Percentiles rank a stretch among this genome's conserved stretches.
Conservation (phyloP, 371 early-diverging fungal species). For the Mucor velutinosus region DNA sequence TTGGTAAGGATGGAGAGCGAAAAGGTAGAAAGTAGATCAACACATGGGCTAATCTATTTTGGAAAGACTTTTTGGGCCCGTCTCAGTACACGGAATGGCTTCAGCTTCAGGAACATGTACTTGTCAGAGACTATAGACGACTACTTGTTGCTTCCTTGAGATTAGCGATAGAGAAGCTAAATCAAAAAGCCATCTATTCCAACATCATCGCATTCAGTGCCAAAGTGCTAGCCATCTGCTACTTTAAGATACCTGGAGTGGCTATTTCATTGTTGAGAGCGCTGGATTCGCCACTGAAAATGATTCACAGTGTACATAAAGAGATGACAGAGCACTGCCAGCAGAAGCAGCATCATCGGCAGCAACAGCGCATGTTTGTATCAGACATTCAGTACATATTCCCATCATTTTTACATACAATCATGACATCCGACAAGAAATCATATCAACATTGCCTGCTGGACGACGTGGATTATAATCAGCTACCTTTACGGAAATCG, state of each 20-base stretch:
- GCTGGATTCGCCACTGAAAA: slow-evolving; percentile 38
- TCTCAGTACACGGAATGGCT: background rate
- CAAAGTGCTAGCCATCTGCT: slow-evolving; percentile 53
- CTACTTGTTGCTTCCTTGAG: slow-evolving; percentile 32
- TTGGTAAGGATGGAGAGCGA: slow-evolving; percentile 29
- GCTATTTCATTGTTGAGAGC: slow-evolving; percentile 45
- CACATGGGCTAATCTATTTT: background rate
- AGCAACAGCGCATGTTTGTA: background rate
- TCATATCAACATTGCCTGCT: background rate
- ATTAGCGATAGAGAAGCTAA: slow-evolving; percentile 48
- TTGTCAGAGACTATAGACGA: slow-evolving; percentile 23
- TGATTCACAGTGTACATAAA: slow-evolving; percentile 37
- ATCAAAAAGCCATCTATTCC: slow-evolving; percentile 49
- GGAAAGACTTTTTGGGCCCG: background rate
- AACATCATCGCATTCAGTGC: slow-evolving; percentile 59
- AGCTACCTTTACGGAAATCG: slow-evolving; percentile 38
- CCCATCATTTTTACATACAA: slow-evolving; percentile 19
- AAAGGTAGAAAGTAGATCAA: background rate
- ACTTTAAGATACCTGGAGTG: slow-evolving; percentile 59
- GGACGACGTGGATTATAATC: background rate
- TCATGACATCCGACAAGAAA: slow-evolving; percentile 13
- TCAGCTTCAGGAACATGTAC: background rate
- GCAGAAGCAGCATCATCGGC: background rate
- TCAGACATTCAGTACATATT: slow-evolving; percentile 11
- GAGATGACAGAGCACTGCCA: background rate